Conservation (phyloP, 148 eudicot genomes). For the Arbutus unedo region DNA sequence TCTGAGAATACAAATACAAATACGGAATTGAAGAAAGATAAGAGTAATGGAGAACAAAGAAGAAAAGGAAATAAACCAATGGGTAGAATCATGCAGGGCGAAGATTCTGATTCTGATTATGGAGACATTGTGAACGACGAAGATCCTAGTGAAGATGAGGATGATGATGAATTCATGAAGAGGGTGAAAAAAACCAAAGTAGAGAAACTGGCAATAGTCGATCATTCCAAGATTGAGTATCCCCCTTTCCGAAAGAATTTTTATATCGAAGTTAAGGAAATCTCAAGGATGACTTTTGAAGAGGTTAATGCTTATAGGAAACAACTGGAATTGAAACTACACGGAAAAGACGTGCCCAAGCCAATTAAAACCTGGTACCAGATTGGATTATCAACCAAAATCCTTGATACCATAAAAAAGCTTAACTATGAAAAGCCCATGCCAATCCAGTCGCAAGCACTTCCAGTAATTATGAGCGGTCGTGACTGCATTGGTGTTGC, state of each 20-base stretch:
- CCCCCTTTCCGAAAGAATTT: slow-evolving; percentile 62
- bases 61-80: slow-evolving; percentile 42
- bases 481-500: slow-evolving; percentile 87
- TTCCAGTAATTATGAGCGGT: slow-evolving; percentile 82
- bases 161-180: slow-evolving; percentile 80
- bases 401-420: slow-evolving; percentile 68
- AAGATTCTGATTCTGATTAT: slow-evolving; percentile 66
- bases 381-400: slow-evolving; percentile 62
- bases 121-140: slow-evolving; percentile 47
- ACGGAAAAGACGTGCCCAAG: slow-evolving; percentile 80
- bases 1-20: slow-evolving; percentile 16
- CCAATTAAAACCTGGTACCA: slow-evolving; percentile 82
- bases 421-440: slow-evolving; percentile 72
- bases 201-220: slow-evolving; percentile 68
- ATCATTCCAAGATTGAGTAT: slow-evolving; percentile 83
- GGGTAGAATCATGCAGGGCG: slow-evolving; percentile 76
- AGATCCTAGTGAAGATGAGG: slow-evolving; percentile 61
- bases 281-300: slow-evolving; percentile 57
- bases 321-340: slow-evolving; percentile 64
- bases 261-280: slow-evolving; percentile 74
- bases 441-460: slow-evolving; percentile 84
- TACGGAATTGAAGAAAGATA: slow-evolving; percentile 22
- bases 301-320: slow-evolving; percentile 64
- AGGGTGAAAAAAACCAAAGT: slow-evolving; percentile 83
- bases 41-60: slow-evolving; percentile 27